Percentiles rank a stretch among this genome's conserved stretches.
phyloP scores from a whole-genome alignment of 208 protist species.

The Leishmania gerbilli region DNA sequence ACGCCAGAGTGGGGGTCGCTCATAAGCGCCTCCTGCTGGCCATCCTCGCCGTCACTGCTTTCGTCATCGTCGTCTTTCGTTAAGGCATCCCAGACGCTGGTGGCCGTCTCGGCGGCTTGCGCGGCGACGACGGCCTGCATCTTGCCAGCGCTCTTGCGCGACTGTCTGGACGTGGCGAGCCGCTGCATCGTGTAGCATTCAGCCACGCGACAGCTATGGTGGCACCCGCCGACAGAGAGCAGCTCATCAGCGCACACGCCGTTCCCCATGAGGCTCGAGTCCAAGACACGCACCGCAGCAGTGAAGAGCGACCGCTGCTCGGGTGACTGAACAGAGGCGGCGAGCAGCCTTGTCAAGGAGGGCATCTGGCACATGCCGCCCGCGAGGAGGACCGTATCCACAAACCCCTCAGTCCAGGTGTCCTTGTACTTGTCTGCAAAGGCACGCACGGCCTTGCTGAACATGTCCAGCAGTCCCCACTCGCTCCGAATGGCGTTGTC shows the following conservation, averaged over 20 bases:
- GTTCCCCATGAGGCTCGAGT: constrained; percentile 43
- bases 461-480: constrained; percentile 62
- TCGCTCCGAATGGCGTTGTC: constrained; percentile 69
- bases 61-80: constrained; percentile 25
- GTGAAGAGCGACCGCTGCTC: constrained; percentile 25
- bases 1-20: constrained; percentile 7
- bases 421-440: constrained; percentile 41
- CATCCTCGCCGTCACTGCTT: constrained; percentile 10
- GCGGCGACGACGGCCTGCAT: constrained; percentile 14
- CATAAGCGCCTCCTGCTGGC: constrained; percentile 7
- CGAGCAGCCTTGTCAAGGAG: constrained; percentile 45
- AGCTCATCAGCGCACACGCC: constrained; percentile 71
- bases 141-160: constrained; percentile 27
- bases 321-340: constrained; percentile 29
- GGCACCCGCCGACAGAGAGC: constrained; percentile 63
- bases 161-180: constrained; percentile 13
- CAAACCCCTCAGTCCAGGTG: constrained; percentile 16
- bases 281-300: constrained; percentile 31
- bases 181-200: constrained; percentile 18
- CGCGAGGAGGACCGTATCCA: constrained; percentile 63
- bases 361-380: constrained; percentile 86
- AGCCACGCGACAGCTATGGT: constrained; percentile 64
- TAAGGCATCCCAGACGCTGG: constrained; percentile 27
- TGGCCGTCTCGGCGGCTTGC: constrained; percentile 26
- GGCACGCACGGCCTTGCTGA: constrained; percentile 53